A percentile compares a stretch with the other conserved stretches of the same genome.
phyloP scores from a whole-genome alignment of 495 filamentous ascomycete genomes.

The Aspergillus ostianus region DNA sequence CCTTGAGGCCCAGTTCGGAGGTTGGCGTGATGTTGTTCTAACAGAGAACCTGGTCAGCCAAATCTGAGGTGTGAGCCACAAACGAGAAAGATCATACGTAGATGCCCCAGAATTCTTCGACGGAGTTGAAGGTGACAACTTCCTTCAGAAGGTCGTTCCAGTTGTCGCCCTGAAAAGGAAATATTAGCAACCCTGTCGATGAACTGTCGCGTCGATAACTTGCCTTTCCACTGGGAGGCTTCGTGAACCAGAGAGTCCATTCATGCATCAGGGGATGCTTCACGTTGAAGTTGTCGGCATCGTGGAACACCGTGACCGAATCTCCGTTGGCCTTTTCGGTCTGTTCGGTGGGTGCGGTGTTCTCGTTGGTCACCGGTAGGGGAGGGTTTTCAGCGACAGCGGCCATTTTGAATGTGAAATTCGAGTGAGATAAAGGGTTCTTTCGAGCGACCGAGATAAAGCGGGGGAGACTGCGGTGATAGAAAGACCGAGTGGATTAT shows the following conservation, averaged over 20 bases:
- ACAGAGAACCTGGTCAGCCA: slow-evolving; percentile 16
- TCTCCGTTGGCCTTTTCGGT: slow-evolving; percentile 46
- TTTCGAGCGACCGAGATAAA: slow-evolving; percentile 7
- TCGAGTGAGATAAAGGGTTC: slow-evolving; percentile 6
- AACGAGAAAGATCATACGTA: slow-evolving; percentile 65
- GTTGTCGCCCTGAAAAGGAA: slow-evolving; percentile 72
- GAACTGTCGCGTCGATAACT: not conserved
- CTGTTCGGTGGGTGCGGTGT: slow-evolving; percentile 38
- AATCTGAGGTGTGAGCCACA: not conserved
- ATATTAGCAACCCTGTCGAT: slow-evolving; percentile 23
- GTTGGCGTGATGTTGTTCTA: slow-evolving; percentile 98
- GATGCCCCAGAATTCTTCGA: slow-evolving; percentile 99
- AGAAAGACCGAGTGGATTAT: slow-evolving; percentile 20
- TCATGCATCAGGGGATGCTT: slow-evolving; percentile 95
- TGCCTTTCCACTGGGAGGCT: slow-evolving; percentile 96
- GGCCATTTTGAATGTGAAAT: slow-evolving; percentile 34
- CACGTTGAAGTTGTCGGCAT: slow-evolving; percentile 97
- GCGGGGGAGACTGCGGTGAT: slow-evolving; percentile 16
- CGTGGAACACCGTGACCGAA: slow-evolving; percentile 89
- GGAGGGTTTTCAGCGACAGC: slow-evolving; percentile 43
- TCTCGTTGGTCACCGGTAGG: slow-evolving; percentile 42
- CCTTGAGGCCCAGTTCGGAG: slow-evolving; percentile 93
- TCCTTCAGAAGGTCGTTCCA: slow-evolving; percentile 98
- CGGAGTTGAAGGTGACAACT: slow-evolving; percentile 96
- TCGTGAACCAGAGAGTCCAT: slow-evolving; percentile 99